These are phyloP conservation scores for Phytopythium litorale DNA, from an alignment of 352 stramenopile genomes.

Conservation along the genomic window DNA sequence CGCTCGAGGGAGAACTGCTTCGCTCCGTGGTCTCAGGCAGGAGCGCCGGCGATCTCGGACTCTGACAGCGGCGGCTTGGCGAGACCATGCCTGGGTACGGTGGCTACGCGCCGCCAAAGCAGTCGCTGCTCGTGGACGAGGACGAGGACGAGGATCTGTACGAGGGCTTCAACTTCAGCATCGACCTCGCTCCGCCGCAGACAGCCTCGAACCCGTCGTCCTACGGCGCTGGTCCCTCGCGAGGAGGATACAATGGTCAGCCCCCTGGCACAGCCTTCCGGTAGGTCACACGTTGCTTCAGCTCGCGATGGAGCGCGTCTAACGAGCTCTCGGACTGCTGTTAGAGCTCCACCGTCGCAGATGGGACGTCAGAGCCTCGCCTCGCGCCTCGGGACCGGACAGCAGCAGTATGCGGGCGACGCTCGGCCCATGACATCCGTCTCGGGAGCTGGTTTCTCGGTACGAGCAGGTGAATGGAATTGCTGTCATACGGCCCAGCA, in stretches of 20 bases:
- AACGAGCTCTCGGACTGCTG: background rate
- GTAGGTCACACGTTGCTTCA: constrained; percentile 15
- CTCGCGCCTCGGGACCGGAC: constrained; percentile 61
- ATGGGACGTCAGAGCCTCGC: constrained; percentile 66
- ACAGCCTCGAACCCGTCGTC: constrained; percentile 51
- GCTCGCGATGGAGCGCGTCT: background rate
- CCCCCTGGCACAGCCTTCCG: constrained; percentile 68
- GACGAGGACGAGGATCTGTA: constrained; percentile 89
- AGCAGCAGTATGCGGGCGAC: constrained; percentile 50
- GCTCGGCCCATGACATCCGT: constrained; percentile 93
- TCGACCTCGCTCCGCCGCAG: constrained; percentile 72
- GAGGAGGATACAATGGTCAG: constrained; percentile 47
- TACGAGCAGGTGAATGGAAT: constrained; percentile 16
- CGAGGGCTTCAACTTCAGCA: constrained; percentile 89
- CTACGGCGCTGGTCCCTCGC: constrained; percentile 50
- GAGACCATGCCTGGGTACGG: constrained; percentile 32
- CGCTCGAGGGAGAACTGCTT: background rate
- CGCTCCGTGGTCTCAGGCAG: background rate
- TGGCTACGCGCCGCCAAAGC: constrained; percentile 55
- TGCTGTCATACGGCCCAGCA: background rate
- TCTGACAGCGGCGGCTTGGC: background rate
- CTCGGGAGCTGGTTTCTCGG: constrained; percentile 89
- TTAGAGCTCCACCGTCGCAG: constrained; percentile 53
- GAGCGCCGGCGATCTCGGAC: background rate
- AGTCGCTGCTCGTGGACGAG: constrained; percentile 60